Conservation (phyloP, 228 moss, liverwort and hornwort species). For the Sphagnum magellanicum region DNA sequence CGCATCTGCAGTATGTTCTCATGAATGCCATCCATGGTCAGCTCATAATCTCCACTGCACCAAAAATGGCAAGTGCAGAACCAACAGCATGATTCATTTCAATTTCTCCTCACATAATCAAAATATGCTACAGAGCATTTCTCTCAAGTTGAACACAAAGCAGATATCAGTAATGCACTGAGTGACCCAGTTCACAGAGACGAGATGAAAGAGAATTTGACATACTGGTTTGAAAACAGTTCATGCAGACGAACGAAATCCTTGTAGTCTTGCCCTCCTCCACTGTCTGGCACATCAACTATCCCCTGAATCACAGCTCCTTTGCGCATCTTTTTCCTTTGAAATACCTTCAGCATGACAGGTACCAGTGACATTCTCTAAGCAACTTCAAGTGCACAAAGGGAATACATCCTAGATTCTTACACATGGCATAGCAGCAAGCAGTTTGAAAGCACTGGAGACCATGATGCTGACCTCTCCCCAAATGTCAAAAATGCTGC, state of each 20-base stretch:
- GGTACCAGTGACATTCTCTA: neutral
- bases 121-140: neutral
- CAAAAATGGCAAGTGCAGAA: neutral
- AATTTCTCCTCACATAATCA: neutral
- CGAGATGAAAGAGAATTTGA: neutral
- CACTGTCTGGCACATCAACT: slow-evolving; percentile 27
- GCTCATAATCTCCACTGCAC: slow-evolving; percentile 84
- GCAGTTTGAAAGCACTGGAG: neutral
- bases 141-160: no score
- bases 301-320: slow-evolving; percentile 37
- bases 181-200: neutral
- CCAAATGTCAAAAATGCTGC: slow-evolving; percentile 79
- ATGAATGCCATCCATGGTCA: slow-evolving; percentile 65
- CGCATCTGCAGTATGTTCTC: slow-evolving; percentile 80
- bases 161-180: neutral
- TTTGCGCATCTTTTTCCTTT: slow-evolving; percentile 39
- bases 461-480: slow-evolving; percentile 54
- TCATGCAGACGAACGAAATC: slow-evolving; percentile 73
- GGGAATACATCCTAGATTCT: neutral
- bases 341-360: slow-evolving; percentile 48
- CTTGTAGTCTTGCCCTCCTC: slow-evolving; percentile 62
- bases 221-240: slow-evolving; percentile 70
- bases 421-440: no score
- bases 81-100: neutral
- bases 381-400: neutral